Evolutionary conservation across 371 early-diverging fungal genomes (phyloP).

Genomic region (Mucor circinelloides): DNA sequence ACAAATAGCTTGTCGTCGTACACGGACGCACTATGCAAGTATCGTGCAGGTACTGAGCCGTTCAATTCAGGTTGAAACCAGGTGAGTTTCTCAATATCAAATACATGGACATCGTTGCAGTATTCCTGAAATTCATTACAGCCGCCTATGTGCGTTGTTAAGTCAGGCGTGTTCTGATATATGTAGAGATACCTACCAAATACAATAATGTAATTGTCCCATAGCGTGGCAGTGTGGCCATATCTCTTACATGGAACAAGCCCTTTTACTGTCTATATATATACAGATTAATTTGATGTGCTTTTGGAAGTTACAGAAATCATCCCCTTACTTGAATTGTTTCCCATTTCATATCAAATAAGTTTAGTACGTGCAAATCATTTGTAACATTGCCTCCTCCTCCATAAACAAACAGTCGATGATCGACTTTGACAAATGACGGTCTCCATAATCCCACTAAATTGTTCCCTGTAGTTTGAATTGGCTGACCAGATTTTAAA

Average conservation of each 20-base stretch:
- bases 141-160: constrained; percentile 35
- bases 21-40: constrained; percentile 63
- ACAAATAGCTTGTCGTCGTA: constrained; percentile 63
- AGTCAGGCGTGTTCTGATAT: background rate
- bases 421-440: constrained; percentile 63
- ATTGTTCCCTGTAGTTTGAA: constrained; percentile 61
- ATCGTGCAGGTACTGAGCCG: constrained; percentile 56
- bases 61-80: constrained; percentile 62
- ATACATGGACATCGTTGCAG: constrained; percentile 66
- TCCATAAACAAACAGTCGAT: constrained; percentile 62
- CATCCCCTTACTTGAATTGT: constrained; percentile 41
- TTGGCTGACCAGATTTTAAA: constrained; percentile 51
- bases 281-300: background rate
- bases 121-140: constrained; percentile 60
- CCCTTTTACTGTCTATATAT: constrained; percentile 46
- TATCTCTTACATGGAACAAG: constrained; percentile 58
- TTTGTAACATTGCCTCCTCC: constrained; percentile 67
- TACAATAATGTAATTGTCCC: constrained; percentile 55
- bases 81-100: constrained; percentile 54
- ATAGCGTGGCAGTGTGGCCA: constrained; percentile 60
- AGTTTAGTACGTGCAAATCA: constrained; percentile 61
- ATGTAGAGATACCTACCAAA: constrained; percentile 45
- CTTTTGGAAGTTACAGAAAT: background rate
- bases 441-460: constrained; percentile 69
- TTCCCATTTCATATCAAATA: constrained; percentile 52